These are phyloP conservation scores for Mortierella sp. DNA, from an alignment of 371 early-diverging fungal species.

Conservation along the genomic window DNA sequence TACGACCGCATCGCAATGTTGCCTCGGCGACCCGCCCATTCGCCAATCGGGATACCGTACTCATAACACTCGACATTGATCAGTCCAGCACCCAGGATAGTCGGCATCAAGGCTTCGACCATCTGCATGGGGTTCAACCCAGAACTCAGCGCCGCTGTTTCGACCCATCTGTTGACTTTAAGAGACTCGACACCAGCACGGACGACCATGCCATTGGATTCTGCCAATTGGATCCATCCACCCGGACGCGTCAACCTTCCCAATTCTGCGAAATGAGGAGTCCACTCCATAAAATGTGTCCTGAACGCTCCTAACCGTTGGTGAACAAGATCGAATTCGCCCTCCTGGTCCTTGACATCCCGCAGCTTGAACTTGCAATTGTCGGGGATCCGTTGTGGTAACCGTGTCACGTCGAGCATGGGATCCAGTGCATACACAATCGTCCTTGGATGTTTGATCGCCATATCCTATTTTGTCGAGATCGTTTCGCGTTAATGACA, in stretches of 20 bases:
- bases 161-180: constrained; percentile 54
- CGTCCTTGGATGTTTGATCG: constrained; percentile 44
- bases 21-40: constrained; percentile 44
- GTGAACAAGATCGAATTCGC: constrained; percentile 53
- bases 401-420: constrained; percentile 8
- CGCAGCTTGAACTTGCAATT: constrained; percentile 43
- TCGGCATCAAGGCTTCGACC: constrained; percentile 48
- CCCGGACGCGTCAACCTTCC: constrained; percentile 40
- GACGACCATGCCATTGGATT: constrained; percentile 43
- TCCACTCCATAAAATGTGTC: constrained; percentile 44
- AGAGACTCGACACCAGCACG: constrained; percentile 36
- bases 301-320: constrained; percentile 49
- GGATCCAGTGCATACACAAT: constrained; percentile 50
- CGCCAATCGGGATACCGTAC: constrained; percentile 47
- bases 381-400: constrained; percentile 28
- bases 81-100: constrained; percentile 44
- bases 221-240: constrained; percentile 55
- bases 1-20: constrained; percentile 42
- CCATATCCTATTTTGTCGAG: constrained; percentile 29
- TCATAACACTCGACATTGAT: constrained; percentile 55
- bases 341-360: constrained; percentile 43
- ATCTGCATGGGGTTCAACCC: constrained; percentile 50
- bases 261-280: constrained; percentile 52
- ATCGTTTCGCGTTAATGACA: not conserved
- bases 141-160: constrained; percentile 44